Evolutionary conservation across 805 yeast species (phyloP).

Genomic region (Cyberlindnera mrakii): DNA sequence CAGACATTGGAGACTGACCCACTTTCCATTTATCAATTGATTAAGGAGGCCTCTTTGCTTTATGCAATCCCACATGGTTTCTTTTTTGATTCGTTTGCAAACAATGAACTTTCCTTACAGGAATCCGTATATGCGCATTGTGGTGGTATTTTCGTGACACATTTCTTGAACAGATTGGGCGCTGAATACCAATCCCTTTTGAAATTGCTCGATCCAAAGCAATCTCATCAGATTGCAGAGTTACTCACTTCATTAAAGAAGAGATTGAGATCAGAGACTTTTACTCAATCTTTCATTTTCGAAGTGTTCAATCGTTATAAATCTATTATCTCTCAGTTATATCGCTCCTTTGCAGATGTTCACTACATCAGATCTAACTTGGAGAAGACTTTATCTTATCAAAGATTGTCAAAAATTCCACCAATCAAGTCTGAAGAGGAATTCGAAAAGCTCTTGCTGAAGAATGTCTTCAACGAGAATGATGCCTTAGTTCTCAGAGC

Average conservation of each 20-base stretch:
- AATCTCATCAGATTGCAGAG: conserved; percentile 62
- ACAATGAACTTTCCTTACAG: conserved; percentile 80
- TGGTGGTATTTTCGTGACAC: conserved; percentile 87
- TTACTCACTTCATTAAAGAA: conserved; percentile 75
- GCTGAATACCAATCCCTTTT: conserved; percentile 75
- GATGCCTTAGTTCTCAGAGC: conserved; percentile 77
- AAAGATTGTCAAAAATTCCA: conserved; percentile 71
- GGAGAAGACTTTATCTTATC: conserved; percentile 80
- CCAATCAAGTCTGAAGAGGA: conserved; percentile 73
- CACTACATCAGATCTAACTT: conserved; percentile 72
- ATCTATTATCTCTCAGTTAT: conserved; percentile 72
- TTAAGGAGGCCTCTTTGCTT: conserved; percentile 88
- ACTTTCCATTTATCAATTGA: conserved; percentile 78
- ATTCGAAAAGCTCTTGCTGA: conserved; percentile 58
- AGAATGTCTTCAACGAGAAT: conserved; percentile 71
- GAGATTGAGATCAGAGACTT: conserved; percentile 88
- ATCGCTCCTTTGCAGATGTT: conserved; percentile 84
- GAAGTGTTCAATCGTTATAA: conserved; percentile 68
- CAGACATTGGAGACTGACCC: conserved; percentile 49
- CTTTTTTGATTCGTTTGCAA: conserved; percentile 67
- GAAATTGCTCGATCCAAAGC: conserved; percentile 54
- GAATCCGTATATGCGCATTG: conserved; percentile 93
- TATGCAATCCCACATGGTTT: conserved; percentile 86
- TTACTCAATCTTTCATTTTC: conserved; percentile 75
- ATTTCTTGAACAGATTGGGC: conserved; percentile 90